A percentile compares a stretch with the other conserved stretches of the same genome.
phyloP scores from a whole-genome alignment of 148 eudicot genomes.

The Rheum nobile region DNA sequence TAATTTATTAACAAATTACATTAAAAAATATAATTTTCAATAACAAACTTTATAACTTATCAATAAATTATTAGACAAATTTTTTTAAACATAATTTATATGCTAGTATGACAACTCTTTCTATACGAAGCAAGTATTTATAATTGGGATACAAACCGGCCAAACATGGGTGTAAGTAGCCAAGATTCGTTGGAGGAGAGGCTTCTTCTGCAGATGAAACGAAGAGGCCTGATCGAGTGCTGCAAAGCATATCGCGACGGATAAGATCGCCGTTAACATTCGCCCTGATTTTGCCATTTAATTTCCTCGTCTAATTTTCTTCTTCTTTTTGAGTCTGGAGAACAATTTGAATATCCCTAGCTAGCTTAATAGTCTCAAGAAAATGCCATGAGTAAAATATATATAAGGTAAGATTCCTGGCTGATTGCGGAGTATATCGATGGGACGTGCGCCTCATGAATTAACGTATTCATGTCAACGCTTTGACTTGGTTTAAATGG shows the following conservation, averaged over 20 bases:
- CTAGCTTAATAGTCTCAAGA: neutral
- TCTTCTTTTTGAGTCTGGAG: too few relatives aligned
- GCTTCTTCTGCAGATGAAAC: neutral
- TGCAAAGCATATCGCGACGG: neutral
- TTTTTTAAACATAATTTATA: too few relatives aligned
- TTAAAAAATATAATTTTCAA: too few relatives aligned
- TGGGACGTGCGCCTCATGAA: neutral
- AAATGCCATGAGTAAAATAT: neutral
- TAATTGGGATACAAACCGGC: neutral
- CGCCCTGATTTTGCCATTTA: neutral
- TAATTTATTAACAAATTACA: too few relatives aligned
- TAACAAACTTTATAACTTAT: too few relatives aligned
- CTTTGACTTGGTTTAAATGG: conserved; percentile 3
- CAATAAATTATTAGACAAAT: too few relatives aligned
- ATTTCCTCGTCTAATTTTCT: too few relatives aligned
- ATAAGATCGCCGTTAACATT: neutral
- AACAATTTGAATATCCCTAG: neutral
- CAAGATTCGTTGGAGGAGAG: neutral
- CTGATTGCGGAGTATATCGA: neutral
- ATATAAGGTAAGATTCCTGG: neutral
- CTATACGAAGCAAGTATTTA: too few relatives aligned
- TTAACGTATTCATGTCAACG: neutral
- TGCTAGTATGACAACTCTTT: too few relatives aligned
- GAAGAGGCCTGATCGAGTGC: neutral
- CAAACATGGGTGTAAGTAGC: conserved; percentile 5